Conservation (phyloP, 768 basidiomycete genomes). For the Boletus vermiculosoides region DNA sequence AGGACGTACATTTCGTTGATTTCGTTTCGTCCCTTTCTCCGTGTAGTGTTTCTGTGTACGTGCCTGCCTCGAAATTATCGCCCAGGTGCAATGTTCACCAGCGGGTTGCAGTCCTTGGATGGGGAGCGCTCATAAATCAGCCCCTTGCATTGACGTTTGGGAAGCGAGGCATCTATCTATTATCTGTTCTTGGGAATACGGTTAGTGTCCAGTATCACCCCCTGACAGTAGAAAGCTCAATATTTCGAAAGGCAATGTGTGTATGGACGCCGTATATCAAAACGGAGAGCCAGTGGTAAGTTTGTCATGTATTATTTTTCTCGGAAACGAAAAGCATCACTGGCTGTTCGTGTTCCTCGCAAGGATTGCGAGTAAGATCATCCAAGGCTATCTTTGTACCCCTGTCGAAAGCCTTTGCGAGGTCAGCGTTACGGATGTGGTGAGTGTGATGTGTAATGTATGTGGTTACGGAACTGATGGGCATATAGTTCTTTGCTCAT, state of each 20-base stretch:
- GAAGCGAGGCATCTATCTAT: conserved; percentile 19
- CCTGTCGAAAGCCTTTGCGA: conserved; percentile 23
- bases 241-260: conserved; percentile 15
- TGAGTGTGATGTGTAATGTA: not conserved
- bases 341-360: not conserved
- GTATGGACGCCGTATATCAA: conserved; percentile 20
- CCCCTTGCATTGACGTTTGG: conserved; percentile 21
- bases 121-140: conserved; percentile 21
- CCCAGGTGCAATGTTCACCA: not conserved
- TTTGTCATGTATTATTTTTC: not conserved
- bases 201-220: not conserved
- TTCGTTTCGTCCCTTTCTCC: not conserved
- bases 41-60: conserved; percentile 18
- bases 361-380: conserved; percentile 22
- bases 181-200: conserved; percentile 18
- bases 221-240: not conserved
- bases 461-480: not conserved
- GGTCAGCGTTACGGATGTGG: conserved; percentile 20
- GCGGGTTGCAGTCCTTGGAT: conserved; percentile 12
- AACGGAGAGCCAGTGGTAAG: conserved; percentile 18
- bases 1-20: not conserved
- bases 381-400: conserved; percentile 22
- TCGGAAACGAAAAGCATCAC: not conserved
- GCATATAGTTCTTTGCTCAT: conserved; percentile 19
- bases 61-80: not conserved